Evolutionary conservation across 2,329 filamentous ascomycete species (phyloP), one percentile per base, ranked within the genome.

Genomic region (Botrytis medusae): DNA sequence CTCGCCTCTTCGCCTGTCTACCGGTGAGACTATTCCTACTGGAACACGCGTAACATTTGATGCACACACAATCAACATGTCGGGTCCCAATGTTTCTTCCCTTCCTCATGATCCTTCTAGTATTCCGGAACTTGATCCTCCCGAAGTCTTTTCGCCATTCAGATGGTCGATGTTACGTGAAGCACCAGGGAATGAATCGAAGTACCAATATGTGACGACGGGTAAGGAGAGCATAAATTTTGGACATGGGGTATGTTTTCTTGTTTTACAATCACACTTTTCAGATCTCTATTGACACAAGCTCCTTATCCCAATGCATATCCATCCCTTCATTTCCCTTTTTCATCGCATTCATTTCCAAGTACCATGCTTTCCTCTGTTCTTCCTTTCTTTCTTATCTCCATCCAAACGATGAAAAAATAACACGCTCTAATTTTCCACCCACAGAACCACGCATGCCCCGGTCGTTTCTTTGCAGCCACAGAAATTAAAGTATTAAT

Each of bases 31-130:
- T 6, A 34, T 59, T 8, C 57, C 57, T 22, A n/a, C 57, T 1
- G 18, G n/a, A 37, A 32, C 77, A 10, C 73, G 73, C 16, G 74
- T 84, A 25, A 76, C 71, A 63, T 80, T 81, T 20, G 80, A 80
- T 4, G 74, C 77, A 14, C 81, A 81, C 74, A 73, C 79, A 70
- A 75, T 54, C 2, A 74, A 76, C 16, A 74, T 37, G 1, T 81
- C 81, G 69, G 20, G 7, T 1, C 44, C 44, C 10, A 25, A 48
- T 42, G n/a, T 63, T 2, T 29, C 61, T 29, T 5, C 25, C 3
- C 25, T 42, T 25, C 37, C 60, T 25, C 60, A 42, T 14, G 20
- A 25, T n/a, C 29, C 29, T 9, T 60, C 57, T 32, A 25, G 7
- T 34, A 54, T 68, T 32, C 12, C 46, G 6, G 14, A 10, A 34